Conservation (phyloP, 2,329 filamentous ascomycete species). For the Alternaria longipes region DNA sequence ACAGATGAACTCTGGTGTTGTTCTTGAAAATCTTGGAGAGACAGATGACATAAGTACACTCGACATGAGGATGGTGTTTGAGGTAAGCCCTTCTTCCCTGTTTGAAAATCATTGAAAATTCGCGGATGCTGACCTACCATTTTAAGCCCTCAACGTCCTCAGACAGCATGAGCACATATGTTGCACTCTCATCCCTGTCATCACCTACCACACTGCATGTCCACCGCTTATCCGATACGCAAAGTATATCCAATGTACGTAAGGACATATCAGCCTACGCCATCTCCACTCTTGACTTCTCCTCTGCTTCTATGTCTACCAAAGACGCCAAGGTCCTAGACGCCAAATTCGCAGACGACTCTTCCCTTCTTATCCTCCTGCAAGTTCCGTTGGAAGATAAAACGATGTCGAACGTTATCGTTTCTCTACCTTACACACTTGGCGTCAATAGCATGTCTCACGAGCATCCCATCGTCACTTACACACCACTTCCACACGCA, state of each 20-base stretch:
- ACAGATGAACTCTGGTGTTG: slow-evolving; percentile 73
- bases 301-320: slow-evolving; percentile 30
- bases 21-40: slow-evolving; percentile 54
- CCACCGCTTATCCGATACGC: slow-evolving; percentile 45
- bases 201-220: slow-evolving; percentile 26
- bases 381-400: slow-evolving; percentile 16
- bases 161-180: slow-evolving; percentile 38
- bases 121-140: neutral
- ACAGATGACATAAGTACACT: slow-evolving; percentile 41
- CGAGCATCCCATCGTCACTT: slow-evolving; percentile 18
- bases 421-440: slow-evolving; percentile 42
- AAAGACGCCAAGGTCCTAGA: slow-evolving; percentile 67
- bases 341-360: slow-evolving; percentile 73
- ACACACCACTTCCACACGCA: slow-evolving; percentile 17
- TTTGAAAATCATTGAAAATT: neutral
- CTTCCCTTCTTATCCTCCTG: slow-evolving; percentile 68
- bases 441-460: slow-evolving; percentile 24
- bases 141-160: slow-evolving; percentile 4
- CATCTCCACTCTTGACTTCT: slow-evolving; percentile 63
- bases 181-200: slow-evolving; percentile 28
- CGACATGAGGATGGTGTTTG: slow-evolving; percentile 68
- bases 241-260: slow-evolving; percentile 54
- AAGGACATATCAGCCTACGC: slow-evolving; percentile 47
- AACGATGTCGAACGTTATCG: slow-evolving; percentile 19
- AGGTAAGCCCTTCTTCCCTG: slow-evolving; percentile 48